Percentiles rank a stretch among this genome's conserved stretches.
phyloP scores from a whole-genome alignment of 495 filamentous ascomycete species.

The Neurospora cerealis region DNA sequence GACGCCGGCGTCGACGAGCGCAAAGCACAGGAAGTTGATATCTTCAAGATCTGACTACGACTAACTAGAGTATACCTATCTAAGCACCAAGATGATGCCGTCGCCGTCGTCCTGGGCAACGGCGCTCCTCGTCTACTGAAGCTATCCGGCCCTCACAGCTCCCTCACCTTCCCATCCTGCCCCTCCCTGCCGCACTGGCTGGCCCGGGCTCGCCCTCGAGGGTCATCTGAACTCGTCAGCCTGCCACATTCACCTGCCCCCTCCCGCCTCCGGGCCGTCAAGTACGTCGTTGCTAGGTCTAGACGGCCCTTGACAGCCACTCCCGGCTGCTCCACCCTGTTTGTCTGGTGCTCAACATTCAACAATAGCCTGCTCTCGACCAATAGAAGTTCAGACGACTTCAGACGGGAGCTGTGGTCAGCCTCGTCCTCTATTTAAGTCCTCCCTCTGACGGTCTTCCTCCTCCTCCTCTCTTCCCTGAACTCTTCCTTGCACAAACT shows the following conservation, averaged over 20 bases:
- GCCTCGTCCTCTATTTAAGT: not conserved
- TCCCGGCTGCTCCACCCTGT: conserved; percentile 4
- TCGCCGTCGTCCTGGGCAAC: not conserved
- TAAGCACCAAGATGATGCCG: not conserved
- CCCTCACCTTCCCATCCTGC: not conserved
- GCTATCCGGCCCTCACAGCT: not conserved
- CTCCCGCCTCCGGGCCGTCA: not conserved
- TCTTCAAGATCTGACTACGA: not conserved
- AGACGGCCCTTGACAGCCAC: not conserved
- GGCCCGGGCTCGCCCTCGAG: not conserved
- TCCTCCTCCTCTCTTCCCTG: not conserved
- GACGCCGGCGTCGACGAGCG: not conserved
- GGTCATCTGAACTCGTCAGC: not conserved
- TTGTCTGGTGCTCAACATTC: not conserved
- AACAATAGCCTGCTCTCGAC: conserved; percentile 3
- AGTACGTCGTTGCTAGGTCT: not conserved
- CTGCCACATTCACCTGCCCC: not conserved
- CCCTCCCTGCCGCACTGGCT: not conserved
- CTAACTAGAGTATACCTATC: not conserved
- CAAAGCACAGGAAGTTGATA: not conserved
- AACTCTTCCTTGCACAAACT: not conserved
- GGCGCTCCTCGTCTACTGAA: not conserved
- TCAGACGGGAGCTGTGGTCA: not conserved
- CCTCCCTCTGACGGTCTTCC: not conserved
- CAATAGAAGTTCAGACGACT: not conserved